Percentiles rank a stretch among this genome's conserved stretches.
These are phyloP conservation scores for Pholiota molesta DNA, from an alignment of 768 basidiomycete species.

Conservation along the genomic window DNA sequence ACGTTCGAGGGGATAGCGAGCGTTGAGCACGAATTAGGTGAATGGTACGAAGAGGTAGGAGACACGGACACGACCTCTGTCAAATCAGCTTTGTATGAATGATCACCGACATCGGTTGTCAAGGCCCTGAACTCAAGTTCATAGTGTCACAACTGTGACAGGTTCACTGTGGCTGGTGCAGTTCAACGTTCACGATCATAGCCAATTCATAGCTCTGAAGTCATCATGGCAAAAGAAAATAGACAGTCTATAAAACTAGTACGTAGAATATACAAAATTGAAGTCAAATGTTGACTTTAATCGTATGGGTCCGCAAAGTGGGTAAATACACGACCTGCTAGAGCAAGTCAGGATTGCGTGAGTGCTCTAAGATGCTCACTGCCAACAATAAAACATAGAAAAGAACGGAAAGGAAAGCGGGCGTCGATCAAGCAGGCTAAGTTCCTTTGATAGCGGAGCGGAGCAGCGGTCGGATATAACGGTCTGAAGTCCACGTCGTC, in stretches of 20 bases:
- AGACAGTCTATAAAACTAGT: constrained; percentile 17
- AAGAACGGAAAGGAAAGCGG: constrained; percentile 11
- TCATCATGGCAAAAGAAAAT: constrained; percentile 4
- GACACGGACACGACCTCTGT: neutral
- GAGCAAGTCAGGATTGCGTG: constrained; percentile 13
- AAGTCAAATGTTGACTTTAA: constrained; percentile 10
- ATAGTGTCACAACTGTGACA: neutral
- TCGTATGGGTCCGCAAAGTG: constrained; percentile 12
- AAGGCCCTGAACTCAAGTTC: neutral
- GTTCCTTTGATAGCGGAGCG: constrained; percentile 1
- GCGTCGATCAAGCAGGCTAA: neutral
- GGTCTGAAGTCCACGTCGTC: constrained; percentile 22
- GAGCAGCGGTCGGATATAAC: neutral
- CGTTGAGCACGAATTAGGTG: neutral
- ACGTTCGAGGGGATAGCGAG: neutral
- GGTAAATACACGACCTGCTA: constrained; percentile 18
- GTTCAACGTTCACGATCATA: too few species aligned
- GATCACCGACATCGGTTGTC: neutral
- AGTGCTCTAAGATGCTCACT: constrained; percentile 19
- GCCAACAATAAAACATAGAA: neutral
- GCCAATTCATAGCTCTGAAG: too few species aligned
- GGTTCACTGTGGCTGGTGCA: too few species aligned
- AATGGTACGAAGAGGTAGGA: neutral
- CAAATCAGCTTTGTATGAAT: neutral
- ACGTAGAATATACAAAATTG: constrained; percentile 22